A percentile compares a stretch with the other conserved stretches of the same genome.
These are phyloP conservation scores for Suillus weaverae DNA, from an alignment of 768 basidiomycete species.

Conservation along the genomic window DNA sequence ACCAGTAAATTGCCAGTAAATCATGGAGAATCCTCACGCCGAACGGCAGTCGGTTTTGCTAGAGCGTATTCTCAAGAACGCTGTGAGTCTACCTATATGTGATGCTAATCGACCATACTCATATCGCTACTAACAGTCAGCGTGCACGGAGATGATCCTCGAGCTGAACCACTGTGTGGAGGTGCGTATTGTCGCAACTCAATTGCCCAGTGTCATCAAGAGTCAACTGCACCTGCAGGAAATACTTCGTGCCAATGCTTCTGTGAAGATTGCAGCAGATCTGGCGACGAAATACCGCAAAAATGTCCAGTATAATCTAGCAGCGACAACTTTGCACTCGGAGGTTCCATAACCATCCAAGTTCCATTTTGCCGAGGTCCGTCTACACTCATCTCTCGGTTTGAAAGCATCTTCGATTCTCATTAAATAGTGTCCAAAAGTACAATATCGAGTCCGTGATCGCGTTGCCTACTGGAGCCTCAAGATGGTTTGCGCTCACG, in stretches of 20 bases:
- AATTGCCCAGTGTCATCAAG: neutral
- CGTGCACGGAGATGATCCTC: conserved; percentile 87
- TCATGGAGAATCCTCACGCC: conserved; percentile 95
- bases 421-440: neutral
- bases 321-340: conserved; percentile 52
- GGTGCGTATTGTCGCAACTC: conserved; percentile 42
- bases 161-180: conserved; percentile 89
- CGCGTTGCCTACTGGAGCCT: neutral
- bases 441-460: neutral
- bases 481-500: neutral
- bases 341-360: conserved; percentile 14
- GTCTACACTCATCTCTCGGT: neutral
- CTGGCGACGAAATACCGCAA: conserved; percentile 85
- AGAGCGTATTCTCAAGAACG: conserved; percentile 88
- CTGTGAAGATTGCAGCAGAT: conserved; percentile 79
- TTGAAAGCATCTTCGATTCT: neutral
- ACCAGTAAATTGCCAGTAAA: conserved; percentile 10
- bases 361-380: neutral
- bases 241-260: conserved; percentile 74
- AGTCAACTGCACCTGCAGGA: conserved; percentile 46
- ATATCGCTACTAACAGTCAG: conserved; percentile 53
- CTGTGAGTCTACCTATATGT: conserved; percentile 47
- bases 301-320: conserved; percentile 91
- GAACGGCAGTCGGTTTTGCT: conserved; percentile 89
- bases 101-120: neutral